phyloP scores from a whole-genome alignment of 2,329 filamentous ascomycete genomes.

The Zelopaecilomyces penicillatus region DNA sequence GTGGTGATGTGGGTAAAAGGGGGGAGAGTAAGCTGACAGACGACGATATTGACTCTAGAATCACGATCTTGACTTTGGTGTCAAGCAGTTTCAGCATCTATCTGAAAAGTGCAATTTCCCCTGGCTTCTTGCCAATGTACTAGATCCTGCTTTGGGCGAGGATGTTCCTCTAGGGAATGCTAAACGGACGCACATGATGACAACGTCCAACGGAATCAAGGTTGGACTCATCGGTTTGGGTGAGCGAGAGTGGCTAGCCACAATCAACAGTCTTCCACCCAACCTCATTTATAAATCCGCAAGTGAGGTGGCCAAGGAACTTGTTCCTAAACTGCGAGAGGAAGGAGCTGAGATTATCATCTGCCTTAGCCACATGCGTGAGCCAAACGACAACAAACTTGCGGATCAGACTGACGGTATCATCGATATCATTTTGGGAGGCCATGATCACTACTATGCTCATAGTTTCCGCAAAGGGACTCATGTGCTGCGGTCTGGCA shows the following conservation, averaged over 20 bases:
- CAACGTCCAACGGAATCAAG: slow-evolving; percentile 74
- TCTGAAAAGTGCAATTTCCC: slow-evolving; percentile 71
- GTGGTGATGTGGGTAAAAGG: slow-evolving; percentile 1
- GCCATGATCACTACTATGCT: slow-evolving; percentile 83
- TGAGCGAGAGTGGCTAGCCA: slow-evolving; percentile 82
- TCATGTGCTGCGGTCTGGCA: slow-evolving; percentile 79
- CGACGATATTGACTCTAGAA: slow-evolving; percentile 43
- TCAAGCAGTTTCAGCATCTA: slow-evolving; percentile 68
- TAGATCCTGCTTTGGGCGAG: slow-evolving; percentile 74
- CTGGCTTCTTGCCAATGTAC: slow-evolving; percentile 82
- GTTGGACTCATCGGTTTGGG: slow-evolving; percentile 78
- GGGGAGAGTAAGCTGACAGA: slow-evolving; percentile 7
- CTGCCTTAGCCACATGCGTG: slow-evolving; percentile 75
- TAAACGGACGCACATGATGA: slow-evolving; percentile 66
- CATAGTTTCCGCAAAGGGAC: slow-evolving; percentile 70
- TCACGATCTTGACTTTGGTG: slow-evolving; percentile 88
- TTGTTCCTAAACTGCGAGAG: slow-evolving; percentile 63
- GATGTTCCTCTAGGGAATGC: slow-evolving; percentile 68
- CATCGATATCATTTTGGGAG: slow-evolving; percentile 79
- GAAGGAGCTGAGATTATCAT: slow-evolving; percentile 78
- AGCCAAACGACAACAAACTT: slow-evolving; percentile 83
- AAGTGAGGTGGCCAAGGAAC: slow-evolving; percentile 62
- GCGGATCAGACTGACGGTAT: slow-evolving; percentile 64
- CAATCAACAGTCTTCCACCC: slow-evolving; percentile 78
- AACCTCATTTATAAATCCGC: slow-evolving; percentile 76